A percentile compares a stretch with the other conserved stretches of the same genome.
These are phyloP conservation scores for Capsicum pubescens DNA, from an alignment of 257 asterid species.

Conservation along the genomic window DNA sequence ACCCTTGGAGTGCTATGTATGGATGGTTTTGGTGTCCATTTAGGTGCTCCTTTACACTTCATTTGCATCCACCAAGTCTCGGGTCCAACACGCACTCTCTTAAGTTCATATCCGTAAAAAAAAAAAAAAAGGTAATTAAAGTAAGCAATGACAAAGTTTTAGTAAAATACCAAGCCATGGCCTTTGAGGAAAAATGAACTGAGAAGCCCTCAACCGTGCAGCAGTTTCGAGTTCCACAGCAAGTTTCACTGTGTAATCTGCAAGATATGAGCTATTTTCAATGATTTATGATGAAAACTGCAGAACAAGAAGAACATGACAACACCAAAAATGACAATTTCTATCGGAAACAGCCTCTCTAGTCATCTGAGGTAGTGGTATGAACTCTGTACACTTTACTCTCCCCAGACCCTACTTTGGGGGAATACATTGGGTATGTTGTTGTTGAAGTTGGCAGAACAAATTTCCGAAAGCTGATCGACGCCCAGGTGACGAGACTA, in stretches of 20 bases:
- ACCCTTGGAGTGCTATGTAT: too few relatives aligned
- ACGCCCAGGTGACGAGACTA: not conserved
- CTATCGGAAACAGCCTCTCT: not conserved
- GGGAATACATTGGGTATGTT: too few relatives aligned
- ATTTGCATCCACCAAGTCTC: too few relatives aligned
- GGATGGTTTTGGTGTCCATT: too few relatives aligned
- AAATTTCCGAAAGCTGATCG: not conserved
- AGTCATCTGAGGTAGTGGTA: too few relatives aligned
- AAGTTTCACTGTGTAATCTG: slow-evolving; percentile 64
- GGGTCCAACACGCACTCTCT: too few relatives aligned
- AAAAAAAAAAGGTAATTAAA: not conserved
- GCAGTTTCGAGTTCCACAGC: slow-evolving; percentile 83
- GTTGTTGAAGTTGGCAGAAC: not conserved
- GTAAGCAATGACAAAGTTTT: not conserved
- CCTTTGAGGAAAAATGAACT: slow-evolving; percentile 73
- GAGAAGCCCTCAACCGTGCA: slow-evolving; percentile 70
- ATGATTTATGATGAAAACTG: not conserved
- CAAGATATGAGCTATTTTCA: not conserved
- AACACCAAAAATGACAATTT: not conserved
- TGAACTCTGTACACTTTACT: too few relatives aligned
- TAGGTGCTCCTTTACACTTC: too few relatives aligned
- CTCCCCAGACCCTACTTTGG: too few relatives aligned
- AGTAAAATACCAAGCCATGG: slow-evolving; percentile 88
- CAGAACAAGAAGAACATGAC: not conserved
- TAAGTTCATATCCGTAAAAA: too few relatives aligned